Evolutionary conservation across 495 filamentous ascomycete genomes (phyloP).

Genomic region (Podospora bellae-mahoneyi): DNA sequence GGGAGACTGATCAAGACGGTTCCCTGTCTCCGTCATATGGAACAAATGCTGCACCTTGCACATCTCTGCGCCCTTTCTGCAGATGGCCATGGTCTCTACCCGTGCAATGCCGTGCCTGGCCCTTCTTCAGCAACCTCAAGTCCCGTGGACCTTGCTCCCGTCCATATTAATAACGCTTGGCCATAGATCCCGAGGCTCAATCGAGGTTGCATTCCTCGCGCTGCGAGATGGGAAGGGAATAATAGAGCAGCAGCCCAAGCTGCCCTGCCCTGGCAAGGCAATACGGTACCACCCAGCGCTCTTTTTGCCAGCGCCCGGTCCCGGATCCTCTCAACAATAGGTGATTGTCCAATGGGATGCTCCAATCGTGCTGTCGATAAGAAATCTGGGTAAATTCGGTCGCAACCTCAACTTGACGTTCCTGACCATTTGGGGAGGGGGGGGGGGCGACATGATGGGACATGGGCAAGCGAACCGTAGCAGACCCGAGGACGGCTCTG

Average conservation of each 20-base stretch:
- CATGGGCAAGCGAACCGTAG: neutral
- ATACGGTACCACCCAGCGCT: conserved; percentile 16
- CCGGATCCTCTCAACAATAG: conserved; percentile 2
- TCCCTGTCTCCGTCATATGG: neutral
- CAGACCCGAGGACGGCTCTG: neutral
- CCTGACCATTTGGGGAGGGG: neutral
- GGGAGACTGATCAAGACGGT: neutral
- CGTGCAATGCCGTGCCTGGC: neutral
- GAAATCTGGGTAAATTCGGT: conserved; percentile 33
- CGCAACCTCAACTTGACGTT: conserved; percentile 21
- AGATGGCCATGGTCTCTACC: neutral
- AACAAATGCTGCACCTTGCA: neutral
- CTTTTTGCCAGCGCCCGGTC: conserved; percentile 4
- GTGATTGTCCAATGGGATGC: conserved; percentile 23
- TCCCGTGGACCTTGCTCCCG: conserved; percentile 16
- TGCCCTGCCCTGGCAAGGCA: conserved; percentile 28
- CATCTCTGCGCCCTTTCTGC: neutral
- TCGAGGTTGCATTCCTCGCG: conserved; percentile 30
- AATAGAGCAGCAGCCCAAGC: neutral
- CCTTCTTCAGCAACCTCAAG: conserved; percentile 10
- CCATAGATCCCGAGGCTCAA: conserved; percentile 19
- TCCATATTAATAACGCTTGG: conserved; percentile 30
- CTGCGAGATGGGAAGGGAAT: conserved; percentile 22
- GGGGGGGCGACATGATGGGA: neutral
- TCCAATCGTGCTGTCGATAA: conserved; percentile 29